These are phyloP conservation scores for Buddleja alternifolia DNA, from an alignment of 257 asterid species.

Conservation along the genomic window DNA sequence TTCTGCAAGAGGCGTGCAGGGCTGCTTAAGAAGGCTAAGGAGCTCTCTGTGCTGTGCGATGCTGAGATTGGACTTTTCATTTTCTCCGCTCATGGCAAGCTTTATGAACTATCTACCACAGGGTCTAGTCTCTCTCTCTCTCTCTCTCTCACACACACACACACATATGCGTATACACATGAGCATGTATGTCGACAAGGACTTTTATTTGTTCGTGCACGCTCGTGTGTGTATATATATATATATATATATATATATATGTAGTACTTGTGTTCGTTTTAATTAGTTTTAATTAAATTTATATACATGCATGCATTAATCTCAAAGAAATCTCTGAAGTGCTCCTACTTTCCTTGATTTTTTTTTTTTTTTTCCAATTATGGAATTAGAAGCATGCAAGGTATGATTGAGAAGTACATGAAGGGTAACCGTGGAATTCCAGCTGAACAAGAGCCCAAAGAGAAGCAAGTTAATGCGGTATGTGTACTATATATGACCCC, in stretches of 20 bases:
- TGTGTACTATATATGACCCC: background rate
- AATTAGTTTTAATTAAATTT: background rate
- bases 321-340: too few relatives aligned
- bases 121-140: constrained; percentile 48
- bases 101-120: constrained; percentile 79
- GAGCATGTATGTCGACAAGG: too few relatives aligned
- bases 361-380: background rate
- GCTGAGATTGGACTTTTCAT: constrained; percentile 87
- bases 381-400: constrained; percentile 70
- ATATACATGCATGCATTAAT: too few relatives aligned
- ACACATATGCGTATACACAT: too few relatives aligned
- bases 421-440: constrained; percentile 47
- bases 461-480: constrained; percentile 38
- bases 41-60: constrained; percentile 86
- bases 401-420: constrained; percentile 76
- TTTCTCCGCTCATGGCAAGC: constrained; percentile 90
- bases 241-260: background rate
- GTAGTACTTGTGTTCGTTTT: background rate
- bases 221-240: too few relatives aligned
- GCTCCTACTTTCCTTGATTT: background rate
- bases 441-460: constrained; percentile 40
- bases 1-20: constrained; percentile 97
- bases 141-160: too few relatives aligned
- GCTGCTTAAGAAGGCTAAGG: constrained; percentile 93
- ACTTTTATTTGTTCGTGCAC: too few relatives aligned